Evolutionary conservation across 1,284 basidiomycete genomes (phyloP), one percentile per base, ranked within the genome.

Genomic region (Tilletia setariae): DNA sequence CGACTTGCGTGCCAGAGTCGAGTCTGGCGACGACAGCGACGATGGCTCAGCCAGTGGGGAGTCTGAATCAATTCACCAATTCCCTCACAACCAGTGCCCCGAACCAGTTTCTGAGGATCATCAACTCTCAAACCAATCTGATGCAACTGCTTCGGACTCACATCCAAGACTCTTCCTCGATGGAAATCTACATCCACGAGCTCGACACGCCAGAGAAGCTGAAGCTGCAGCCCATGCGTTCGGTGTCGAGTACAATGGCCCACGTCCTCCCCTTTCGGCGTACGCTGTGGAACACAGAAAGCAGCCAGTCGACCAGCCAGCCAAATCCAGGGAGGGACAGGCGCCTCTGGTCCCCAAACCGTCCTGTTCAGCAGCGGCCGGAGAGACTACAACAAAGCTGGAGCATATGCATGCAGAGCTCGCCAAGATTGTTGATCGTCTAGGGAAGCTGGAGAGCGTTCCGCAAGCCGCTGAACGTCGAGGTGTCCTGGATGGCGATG

Each of bases 401-500:
- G 8, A 59, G 1, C 53, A 59, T 30, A 59, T 59, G 53, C 53
- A 59, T 25, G 25, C 25, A 16, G 53, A 59, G 53, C 53, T 59
- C 23, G 53, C 53, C 6, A 59, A 59, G 53, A 59, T 59, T 28
- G 53, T 59, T 1, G 53, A 59, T 25, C 53, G 53, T 7, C 53
- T 59, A 9, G 53, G 53, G 15, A 21, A 30, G 15, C 53, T 59
- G n/a, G 53, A 59, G 28, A 59, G n/a, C n/a, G 3, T 19, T 23
- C 47, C 47, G 2, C 43, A 9, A 19, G n/a, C 47, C 19, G n/a
- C n/a, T 19, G 13, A 16, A 21, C 4, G 53, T 21, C 19, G 23
- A 59, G 47, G 47, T 8, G 43, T 19, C 19, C 9, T 19, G 9
- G 47, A 23, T 49, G 47, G 47, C 8, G 47, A n/a, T n/a, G 47